A percentile compares a stretch with the other conserved stretches of the same genome.
Conservation (phyloP, 2,329 filamentous ascomycete genomes). For the Ophiostoma piceae region DNA sequence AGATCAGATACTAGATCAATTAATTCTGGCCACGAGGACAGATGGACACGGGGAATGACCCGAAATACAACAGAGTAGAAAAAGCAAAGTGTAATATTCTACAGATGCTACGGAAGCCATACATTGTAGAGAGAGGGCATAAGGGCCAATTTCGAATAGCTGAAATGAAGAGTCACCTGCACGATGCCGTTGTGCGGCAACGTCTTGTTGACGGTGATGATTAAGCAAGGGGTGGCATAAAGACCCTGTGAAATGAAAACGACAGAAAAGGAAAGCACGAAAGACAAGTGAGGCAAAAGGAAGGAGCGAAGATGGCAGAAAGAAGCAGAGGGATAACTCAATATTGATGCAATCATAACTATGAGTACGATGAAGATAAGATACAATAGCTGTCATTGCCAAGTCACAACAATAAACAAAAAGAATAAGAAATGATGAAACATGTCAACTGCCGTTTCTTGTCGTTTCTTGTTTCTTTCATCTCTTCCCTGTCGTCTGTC, state of each 20-base stretch:
- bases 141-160: background rate
- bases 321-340: background rate
- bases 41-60: constrained; percentile 3
- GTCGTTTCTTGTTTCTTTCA: background rate
- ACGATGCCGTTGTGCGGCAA: background rate
- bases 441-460: background rate
- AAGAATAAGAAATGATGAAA: background rate
- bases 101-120: no score
- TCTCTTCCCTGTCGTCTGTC: background rate
- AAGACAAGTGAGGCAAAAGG: background rate
- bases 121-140: background rate
- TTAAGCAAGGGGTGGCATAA: background rate
- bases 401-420: background rate
- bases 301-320: background rate
- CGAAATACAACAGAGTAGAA: background rate
- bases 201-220: background rate
- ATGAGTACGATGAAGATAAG: no score
- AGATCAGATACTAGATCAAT: background rate
- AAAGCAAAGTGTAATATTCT: background rate
- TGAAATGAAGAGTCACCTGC: background rate
- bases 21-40: constrained; percentile 1
- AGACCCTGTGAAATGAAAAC: no score
- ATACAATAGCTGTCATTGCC: background rate
- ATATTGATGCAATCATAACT: background rate
- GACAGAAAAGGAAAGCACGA: background rate